Evolutionary conservation across 805 yeast genomes (phyloP), one percentile per base, ranked within the genome.

Genomic region (Barnettozyma vustinii): DNA sequence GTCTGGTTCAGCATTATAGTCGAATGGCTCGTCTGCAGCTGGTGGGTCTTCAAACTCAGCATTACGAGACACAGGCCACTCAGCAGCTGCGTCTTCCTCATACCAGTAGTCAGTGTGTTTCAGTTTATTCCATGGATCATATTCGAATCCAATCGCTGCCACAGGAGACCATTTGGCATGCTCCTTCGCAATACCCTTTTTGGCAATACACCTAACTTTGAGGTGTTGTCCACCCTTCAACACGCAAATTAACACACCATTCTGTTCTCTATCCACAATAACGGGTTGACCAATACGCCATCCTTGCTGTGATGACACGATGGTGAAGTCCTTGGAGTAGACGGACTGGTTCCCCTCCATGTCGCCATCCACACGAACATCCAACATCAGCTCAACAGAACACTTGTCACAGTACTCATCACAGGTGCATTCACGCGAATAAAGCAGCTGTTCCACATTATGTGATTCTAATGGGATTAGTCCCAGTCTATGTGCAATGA

Each of bases 111-210:
- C 96, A 0, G 99, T 94, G 66, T 94, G 99, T 64, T 87, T 84
- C 60, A 94, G 76, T 69, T 92, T 94, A 70, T 94, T 94, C 95
- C 96, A 92, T n/a, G 99, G 99, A 62, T 92, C 99, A 63, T 92
- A 92, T 67, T 92, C 99, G 61, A 92, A 92, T 18, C 96, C 97
- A 48, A 92, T 79, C 20, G 98, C 98, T 0, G 97, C 79, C 56
- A 96, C 86, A 12, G 99, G 97, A 7, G 94, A 84, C 99, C 99
- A 94, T 64, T 94, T 94, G 44, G 99, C 97, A 64, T 94, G 99
- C 66, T 94, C 99, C 66, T 91, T 91, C 44, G 96, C 87, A 51
- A 90, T 90, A 40, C 98, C 99, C 72, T 94, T 94, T 69, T 94
- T 94, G 48, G 99, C 99, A 54, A 94, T 85, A 70, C 99, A 94